Evolutionary conservation across 2,329 filamentous ascomycete species (phyloP), one percentile per base, ranked within the genome.

Genomic region (Monosporascus sp.): DNA sequence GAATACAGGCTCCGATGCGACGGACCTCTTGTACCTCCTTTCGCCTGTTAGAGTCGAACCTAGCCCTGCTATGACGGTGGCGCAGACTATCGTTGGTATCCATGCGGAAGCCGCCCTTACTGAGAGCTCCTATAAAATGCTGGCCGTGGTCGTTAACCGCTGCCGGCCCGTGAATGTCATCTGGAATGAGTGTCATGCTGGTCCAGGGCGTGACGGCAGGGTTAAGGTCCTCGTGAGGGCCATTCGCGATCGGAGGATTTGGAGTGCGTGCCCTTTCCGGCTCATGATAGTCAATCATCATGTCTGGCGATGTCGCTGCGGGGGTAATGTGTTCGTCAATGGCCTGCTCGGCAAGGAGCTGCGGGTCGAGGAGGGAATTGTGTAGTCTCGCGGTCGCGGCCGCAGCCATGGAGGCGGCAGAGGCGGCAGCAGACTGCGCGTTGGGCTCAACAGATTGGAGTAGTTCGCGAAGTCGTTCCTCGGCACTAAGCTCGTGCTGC

Each of bases 1-100:
- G 74, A 50, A 86, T 85, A 60, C 84, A 87, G 14, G 84, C 84
- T 6, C 84, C 84, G 37, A 84, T 78, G 60, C 84, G 83, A 24
- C 84, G 79, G 22, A 87, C 81, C 57, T 83, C 80, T 58, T 85
- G 82, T 2, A 87, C 84, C 62, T 87, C 81, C 63, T 81, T 84
- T 22, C 84, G 75, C n/a, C 84, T 75, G 1, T 71, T 72, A 5
- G 80, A 73, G 20, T 78, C 80, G 58, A 86, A 86, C 8, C 79
- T 74, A 4, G 81, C 79, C 9, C 83, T 77, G 7, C 77, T 76
- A 60, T 85, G 77, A 17, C 77, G 77, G 2, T 76, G 72, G 51
- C 74, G 75, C 11, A 65, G 66, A 22, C 57, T 60, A 48, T 74
- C 72, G 28, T 68, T 70, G 3, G 73, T 75, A 53, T 81, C 77